phyloP scores from a whole-genome alignment of 495 filamentous ascomycete species.

The Amphirosellinia nigrospora region DNA sequence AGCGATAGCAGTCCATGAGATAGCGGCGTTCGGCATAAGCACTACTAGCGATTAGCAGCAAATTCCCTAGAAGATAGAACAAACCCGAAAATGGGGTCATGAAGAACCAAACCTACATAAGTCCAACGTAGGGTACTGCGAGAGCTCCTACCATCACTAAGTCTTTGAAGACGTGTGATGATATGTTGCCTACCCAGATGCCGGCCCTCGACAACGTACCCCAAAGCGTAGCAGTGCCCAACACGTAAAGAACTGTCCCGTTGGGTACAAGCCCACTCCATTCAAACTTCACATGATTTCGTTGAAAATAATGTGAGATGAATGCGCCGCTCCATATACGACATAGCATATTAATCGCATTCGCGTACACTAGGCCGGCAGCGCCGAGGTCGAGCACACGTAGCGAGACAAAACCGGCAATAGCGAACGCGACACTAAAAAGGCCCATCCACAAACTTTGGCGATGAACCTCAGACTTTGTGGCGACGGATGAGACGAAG shows the following conservation, averaged over 20 bases:
- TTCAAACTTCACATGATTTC: slow-evolving; percentile 41
- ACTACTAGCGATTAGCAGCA: slow-evolving; percentile 47
- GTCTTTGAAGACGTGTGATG: slow-evolving; percentile 47
- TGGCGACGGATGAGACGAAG: slow-evolving; percentile 86
- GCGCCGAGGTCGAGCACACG: slow-evolving; percentile 70
- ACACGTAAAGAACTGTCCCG: slow-evolving; percentile 24
- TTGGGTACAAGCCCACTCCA: slow-evolving; percentile 33
- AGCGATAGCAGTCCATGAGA: slow-evolving; percentile 55
- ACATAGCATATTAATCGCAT: slow-evolving; percentile 82
- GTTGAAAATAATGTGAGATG: slow-evolving; percentile 66
- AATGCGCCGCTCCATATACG: slow-evolving; percentile 79
- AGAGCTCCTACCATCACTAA: slow-evolving; percentile 57
- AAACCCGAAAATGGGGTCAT: slow-evolving; percentile 14
- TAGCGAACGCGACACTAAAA: slow-evolving; percentile 76
- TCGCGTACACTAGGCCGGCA: slow-evolving; percentile 79
- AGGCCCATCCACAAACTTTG: slow-evolving; percentile 84
- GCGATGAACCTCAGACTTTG: slow-evolving; percentile 66
- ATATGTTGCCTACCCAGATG: slow-evolving; percentile 43
- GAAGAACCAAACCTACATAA: slow-evolving; percentile 61
- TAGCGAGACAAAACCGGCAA: slow-evolving; percentile 73
- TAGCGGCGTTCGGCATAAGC: slow-evolving; percentile 65
- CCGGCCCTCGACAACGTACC: slow-evolving; percentile 35
- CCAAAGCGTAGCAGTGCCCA: slow-evolving; percentile 33
- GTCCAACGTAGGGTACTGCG: slow-evolving; percentile 58
- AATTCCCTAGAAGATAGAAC: slow-evolving; percentile 18